Evolutionary conservation across 768 basidiomycete species (phyloP), one percentile per base, ranked within the genome.

Genomic region (Boletus edulis): DNA sequence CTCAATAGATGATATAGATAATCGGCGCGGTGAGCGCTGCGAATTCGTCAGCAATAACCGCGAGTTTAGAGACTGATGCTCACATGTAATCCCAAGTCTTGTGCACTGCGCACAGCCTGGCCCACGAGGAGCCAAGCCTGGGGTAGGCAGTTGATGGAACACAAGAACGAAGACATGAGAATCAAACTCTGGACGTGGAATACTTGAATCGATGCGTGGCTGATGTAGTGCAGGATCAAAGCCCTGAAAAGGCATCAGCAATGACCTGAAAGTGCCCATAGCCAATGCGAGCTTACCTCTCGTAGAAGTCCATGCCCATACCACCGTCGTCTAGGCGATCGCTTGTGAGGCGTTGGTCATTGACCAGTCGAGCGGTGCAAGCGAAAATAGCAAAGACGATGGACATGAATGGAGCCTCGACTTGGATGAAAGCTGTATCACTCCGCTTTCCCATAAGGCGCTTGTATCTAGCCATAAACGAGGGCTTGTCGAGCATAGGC

Each of bases 101-200:
- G 94, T 4, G 89, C 93, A 55, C 85, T 85, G 55, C 94, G 84
- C 45, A 96, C 84, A 22, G 91, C 94, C 69, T 95, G 94, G 41
- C 94, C 94, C 51, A 94, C 83, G 54, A 94, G 79, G 58, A 95
- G 82, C 94, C 94, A 96, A 31, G 93, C 91, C 73, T 94, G 94
- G 3, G 94, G 94, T 49, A 96, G 81, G 67, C 93, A 94, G 66
- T 96, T 96, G 62, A 95, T 81, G 51, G 92, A 93, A 67, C 93
- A 94, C 56, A 96, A 77, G 75, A 94, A 95, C 2, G 92, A 88
- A 49, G 93, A 87, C 80, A 94, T 82, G 52, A 96, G 78, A 58
- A 91, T 82, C 68, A 94, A 87, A 71, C 89, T 89, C 75, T 95
- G 94, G 31, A 95, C 93, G 70, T 95, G 94, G 34, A 85, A 81